Base-by-base conservation (phyloP, 805 yeast genomes). In the Ogataea minuta region DNA sequence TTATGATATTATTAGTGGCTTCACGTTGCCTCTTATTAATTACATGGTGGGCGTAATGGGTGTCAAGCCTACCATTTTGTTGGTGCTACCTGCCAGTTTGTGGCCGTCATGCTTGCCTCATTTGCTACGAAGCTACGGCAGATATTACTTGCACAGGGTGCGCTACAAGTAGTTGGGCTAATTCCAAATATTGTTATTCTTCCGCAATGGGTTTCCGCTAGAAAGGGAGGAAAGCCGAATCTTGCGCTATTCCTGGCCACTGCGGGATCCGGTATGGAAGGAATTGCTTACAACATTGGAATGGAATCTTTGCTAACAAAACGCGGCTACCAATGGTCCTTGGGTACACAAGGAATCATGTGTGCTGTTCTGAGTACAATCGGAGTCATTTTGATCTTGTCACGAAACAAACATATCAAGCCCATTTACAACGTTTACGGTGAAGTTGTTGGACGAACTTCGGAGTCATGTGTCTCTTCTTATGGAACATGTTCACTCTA, bases 1-100 rank as follows among this genome's bases (percentile, higher is more conserved):
- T 43, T 84, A 72, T 56, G 85, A 86, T 10, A 62, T 76, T 28
- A 71, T 84, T 41, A 86, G 89, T 0, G 90, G 91, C 2, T 51
- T 83, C 9, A 73, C 83, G 0, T 77, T 81, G 1, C 83, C 84
- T 0, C 28, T 73, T 1, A 64, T 75, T 24, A 74, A 72, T 35
- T 72, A 54, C 48, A 5, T 41, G 10, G 70, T 67, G 25, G 79
- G 81, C 15, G 43, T 39, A 14, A 39, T 74, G 6, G 77, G 79
- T 0, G 49, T 67, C 4, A 68, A 66, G 39, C 30, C 56, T 7
- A 66, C 70, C 2, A 64, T 77, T 9, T 36, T 62, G 0, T 28
- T 75, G 91, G 89, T 1, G 60, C 69, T 11, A 46, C 61, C 2
- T 31, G 72, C 9, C 78, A 81, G 52, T 74, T 79, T 43, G 67